A percentile compares a stretch with the other conserved stretches of the same genome.
These are phyloP conservation scores for Fistulifera pelliculosa DNA, from an alignment of 108 stramenopile species.

Conservation along the genomic window DNA sequence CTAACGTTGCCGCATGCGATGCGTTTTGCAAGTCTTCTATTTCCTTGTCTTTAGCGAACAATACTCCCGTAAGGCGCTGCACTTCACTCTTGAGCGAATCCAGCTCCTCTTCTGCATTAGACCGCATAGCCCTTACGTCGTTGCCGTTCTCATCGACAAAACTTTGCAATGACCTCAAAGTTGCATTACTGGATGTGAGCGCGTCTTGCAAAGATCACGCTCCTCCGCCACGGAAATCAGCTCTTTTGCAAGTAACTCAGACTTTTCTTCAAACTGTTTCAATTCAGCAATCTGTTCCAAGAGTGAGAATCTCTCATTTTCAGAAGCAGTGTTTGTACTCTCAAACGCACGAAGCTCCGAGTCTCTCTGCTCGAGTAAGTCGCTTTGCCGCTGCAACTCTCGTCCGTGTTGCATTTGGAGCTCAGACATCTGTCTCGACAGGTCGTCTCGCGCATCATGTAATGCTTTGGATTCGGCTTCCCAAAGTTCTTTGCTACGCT, in stretches of 20 bases:
- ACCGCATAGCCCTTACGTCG: not conserved
- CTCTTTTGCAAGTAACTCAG: not conserved
- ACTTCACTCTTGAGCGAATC: not conserved
- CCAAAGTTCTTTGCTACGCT: too few relatives aligned
- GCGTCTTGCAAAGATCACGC: constrained; percentile 11
- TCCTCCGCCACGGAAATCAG: constrained; percentile 6
- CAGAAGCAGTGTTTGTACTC: not conserved
- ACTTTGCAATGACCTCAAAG: constrained; percentile 7
- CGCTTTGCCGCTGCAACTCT: not conserved
- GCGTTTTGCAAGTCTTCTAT: too few relatives aligned
- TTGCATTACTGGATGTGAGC: constrained; percentile 7
- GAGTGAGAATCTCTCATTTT: constrained; percentile 1
- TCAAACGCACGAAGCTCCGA: constrained; percentile 1
- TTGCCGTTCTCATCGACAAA: constrained; percentile 1
- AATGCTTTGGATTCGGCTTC: not conserved
- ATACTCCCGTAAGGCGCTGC: too few relatives aligned
- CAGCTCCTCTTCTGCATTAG: constrained; percentile 5
- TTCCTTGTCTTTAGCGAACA: too few relatives aligned
- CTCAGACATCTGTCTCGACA: constrained; percentile 1
- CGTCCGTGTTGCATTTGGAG: not conserved
- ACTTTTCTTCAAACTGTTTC: constrained; percentile 2
- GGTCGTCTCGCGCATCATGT: not conserved
- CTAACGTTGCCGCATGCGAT: not conserved
- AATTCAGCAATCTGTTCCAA: not conserved
- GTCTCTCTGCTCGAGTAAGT: constrained; percentile 9